Conservation (phyloP, 2,329 filamentous ascomycete genomes). For the Diaporthe helianthi region DNA sequence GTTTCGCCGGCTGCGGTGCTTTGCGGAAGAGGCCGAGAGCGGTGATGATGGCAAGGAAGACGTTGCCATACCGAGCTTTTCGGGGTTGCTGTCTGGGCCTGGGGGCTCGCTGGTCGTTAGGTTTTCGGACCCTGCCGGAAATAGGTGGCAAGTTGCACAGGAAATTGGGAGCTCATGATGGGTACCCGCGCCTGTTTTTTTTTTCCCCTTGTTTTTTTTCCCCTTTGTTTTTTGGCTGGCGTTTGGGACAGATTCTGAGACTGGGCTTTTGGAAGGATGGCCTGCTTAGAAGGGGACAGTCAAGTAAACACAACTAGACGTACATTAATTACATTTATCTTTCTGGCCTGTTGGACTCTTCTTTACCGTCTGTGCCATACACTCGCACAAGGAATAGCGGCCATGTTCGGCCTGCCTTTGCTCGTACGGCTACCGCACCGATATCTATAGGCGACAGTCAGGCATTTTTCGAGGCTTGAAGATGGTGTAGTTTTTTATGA, state of each 20-base stretch:
- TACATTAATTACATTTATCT: not conserved
- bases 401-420: not conserved
- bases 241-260: not conserved
- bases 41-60: not conserved
- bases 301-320: not conserved
- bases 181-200: not conserved
- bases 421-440: not conserved
- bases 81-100: not conserved
- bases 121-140: conserved; percentile 23
- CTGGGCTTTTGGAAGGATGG: not conserved
- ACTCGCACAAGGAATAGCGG: not conserved
- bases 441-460: not conserved
- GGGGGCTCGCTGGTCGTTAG: not conserved
- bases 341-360: not conserved
- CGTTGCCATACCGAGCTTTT: not conserved
- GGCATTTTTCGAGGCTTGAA: not conserved
- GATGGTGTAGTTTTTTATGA: no score
- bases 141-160: conserved; percentile 19
- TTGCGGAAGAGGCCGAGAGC: not conserved
- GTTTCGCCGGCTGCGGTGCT: not conserved
- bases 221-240: not conserved
- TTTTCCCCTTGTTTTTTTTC: no score
- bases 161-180: not conserved
- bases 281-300: not conserved
- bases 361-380: not conserved